Base-by-base conservation (phyloP, 768 basidiomycete genomes). In the Tulasnella sp. region DNA sequence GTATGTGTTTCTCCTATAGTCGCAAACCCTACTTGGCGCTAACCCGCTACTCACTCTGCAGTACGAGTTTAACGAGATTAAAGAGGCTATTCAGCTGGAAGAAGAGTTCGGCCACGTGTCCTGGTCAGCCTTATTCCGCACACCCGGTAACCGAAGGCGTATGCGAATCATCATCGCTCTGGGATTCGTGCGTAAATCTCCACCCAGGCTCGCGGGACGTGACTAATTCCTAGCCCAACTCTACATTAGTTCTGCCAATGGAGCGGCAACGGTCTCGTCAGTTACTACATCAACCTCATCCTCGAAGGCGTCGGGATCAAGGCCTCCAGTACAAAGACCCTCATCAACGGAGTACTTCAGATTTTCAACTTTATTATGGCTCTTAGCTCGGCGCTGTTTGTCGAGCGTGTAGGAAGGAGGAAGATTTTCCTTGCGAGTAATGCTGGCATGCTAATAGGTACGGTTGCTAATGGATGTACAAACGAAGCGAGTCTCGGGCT, bases 191-290 rank as follows among this genome's bases (percentile, higher is more conserved):
- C 52, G 52, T 59, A 12, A 16, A 5, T 16, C 16, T 59, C 16
- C 7, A 22, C 29, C 9, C 7, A 32, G 11, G 9, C 4, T 32
- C 22, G 1, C 0, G 3, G 5, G 11, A 3, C 14, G 52, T 4
- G 4, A 11, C 11, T 14, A 29, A 32, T 29, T 32, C 22, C 22
- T 12, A 6, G 5, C 14, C 11, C 9, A 29, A 19, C 5, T 29
- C 52, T 9, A 14, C 22, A 32, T 26, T 59, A 59, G 44, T 67
- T 92, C 84, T 91, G 90, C 0, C 91, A 92, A 74, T 91, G 89
- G 90, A 88, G 86, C 7, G 91, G 90, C 16, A 92, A 92, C 76
- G 91, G 85, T 71, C 88, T 93, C 67, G 88, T 91, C 66, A 91
- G 89, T 5, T 92, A 71, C 74, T 74, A 74, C 62, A 86, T 87